Conservation (phyloP, 805 yeast species). For the Metschnikowia vanudenii region DNA sequence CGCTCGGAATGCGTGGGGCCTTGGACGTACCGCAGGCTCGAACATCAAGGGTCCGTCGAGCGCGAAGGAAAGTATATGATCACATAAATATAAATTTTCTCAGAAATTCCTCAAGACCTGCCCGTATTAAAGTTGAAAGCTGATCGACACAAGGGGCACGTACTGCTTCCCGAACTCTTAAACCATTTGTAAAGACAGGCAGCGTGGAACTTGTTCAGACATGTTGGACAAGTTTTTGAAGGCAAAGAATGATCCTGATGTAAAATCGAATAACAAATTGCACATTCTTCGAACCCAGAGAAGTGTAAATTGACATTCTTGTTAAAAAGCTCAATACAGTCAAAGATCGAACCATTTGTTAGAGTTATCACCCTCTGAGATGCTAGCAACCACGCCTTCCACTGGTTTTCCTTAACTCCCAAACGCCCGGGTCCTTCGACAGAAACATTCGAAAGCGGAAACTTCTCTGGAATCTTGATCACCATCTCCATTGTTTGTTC, state of each 20-base stretch:
- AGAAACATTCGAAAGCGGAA: slow-evolving; percentile 72
- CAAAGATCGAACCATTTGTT: slow-evolving; percentile 68
- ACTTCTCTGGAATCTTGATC: slow-evolving; percentile 67
- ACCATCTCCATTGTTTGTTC: slow-evolving; percentile 83
- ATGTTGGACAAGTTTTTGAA: slow-evolving; percentile 80
- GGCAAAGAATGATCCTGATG: slow-evolving; percentile 92
- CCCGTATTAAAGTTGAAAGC: slow-evolving; percentile 45
- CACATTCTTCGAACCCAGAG: slow-evolving; percentile 94
- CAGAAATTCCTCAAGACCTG: neutral
- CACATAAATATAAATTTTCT: neutral
- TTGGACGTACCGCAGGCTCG: neutral
- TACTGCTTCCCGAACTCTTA: slow-evolving; percentile 85
- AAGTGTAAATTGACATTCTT: slow-evolving; percentile 81
- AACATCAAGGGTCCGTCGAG: neutral
- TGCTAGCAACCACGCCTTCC: slow-evolving; percentile 94
- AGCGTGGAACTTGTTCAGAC: slow-evolving; percentile 92
- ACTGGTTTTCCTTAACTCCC: slow-evolving; percentile 87
- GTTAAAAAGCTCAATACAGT: slow-evolving; percentile 64
- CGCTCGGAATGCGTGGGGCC: slow-evolving; percentile 1
- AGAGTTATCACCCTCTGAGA: slow-evolving; percentile 79
- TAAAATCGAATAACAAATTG: slow-evolving; percentile 89
- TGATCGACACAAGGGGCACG: slow-evolving; percentile 92
- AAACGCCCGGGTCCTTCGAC: slow-evolving; percentile 77
- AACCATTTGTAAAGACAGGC: slow-evolving; percentile 98
- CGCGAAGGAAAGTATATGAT: neutral